phyloP scores from a whole-genome alignment of 768 basidiomycete genomes.

The Strobilomyces confusus region DNA sequence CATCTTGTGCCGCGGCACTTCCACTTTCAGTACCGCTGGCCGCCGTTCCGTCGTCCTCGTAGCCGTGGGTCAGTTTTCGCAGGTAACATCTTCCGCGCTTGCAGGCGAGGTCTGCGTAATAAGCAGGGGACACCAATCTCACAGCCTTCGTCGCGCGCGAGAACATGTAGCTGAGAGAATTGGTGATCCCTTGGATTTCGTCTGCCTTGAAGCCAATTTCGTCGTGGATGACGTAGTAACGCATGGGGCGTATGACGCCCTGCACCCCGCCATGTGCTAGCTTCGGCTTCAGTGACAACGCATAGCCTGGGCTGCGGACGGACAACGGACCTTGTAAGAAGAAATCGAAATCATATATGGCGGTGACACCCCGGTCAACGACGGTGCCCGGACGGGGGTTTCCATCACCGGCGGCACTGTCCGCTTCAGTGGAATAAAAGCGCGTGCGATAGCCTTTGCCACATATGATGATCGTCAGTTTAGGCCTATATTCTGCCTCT shows the following conservation, averaged over 20 bases:
- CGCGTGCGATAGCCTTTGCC: conserved; percentile 58
- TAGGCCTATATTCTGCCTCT: conserved; percentile 39
- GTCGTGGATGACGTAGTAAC: conserved; percentile 54
- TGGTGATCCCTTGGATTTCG: conserved; percentile 51
- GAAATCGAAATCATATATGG: conserved; percentile 53
- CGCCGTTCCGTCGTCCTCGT: conserved; percentile 17
- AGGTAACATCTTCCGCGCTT: conserved; percentile 54
- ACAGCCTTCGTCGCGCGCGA: conserved; percentile 53
- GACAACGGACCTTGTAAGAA: conserved; percentile 43
- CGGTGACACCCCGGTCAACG: conserved; percentile 52
- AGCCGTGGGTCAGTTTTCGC: conserved; percentile 44
- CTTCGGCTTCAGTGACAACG: not conserved
- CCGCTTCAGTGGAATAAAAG: conserved; percentile 48
- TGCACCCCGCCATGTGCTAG: conserved; percentile 44
- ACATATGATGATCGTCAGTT: conserved; percentile 51
- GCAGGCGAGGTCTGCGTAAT: conserved; percentile 47
- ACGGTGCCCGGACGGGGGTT: conserved; percentile 53
- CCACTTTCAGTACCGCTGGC: conserved; percentile 33
- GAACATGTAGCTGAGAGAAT: conserved; percentile 53
- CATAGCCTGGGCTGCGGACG: not conserved
- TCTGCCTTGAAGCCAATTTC: conserved; percentile 49
- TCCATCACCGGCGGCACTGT: conserved; percentile 40
- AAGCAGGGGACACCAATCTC: conserved; percentile 35
- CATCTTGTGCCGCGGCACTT: conserved; percentile 43
- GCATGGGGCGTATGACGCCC: conserved; percentile 48